Evolutionary conservation across 2,329 filamentous ascomycete genomes (phyloP), one percentile per base, ranked within the genome.

Genomic region (Xylariaceae sp.): DNA sequence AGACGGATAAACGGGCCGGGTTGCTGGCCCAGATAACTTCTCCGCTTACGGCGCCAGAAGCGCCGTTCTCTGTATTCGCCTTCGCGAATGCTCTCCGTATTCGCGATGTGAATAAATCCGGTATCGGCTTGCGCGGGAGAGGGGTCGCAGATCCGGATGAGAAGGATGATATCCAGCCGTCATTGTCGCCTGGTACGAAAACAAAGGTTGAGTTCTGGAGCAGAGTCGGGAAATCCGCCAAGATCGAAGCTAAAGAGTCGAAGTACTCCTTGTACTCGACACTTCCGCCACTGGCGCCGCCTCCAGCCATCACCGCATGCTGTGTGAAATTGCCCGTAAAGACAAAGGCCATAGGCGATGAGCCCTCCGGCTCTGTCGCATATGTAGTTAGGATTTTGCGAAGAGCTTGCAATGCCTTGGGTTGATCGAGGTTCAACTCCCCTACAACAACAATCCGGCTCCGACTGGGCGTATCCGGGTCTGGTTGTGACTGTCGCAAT

Each of bases 231-330:
- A 91, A 97, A 66, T 97, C 92, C 6, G 89, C 81, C 4, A 99
- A 81, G 1, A 90, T 82, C 1, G 87, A 86, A 2, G 94, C 93
- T 10, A 99, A 82, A 7, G 87, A 85, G 75, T 99, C 92, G 73
- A 97, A 97, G 72, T 89, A 88, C 75, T 97, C 94, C 77, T 97
- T 97, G 77, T 96, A 97, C 75, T 96, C 92, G 66, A 97, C 92
- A 73, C 90, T 93, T 44, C 90, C 90, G 18, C 88, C 87, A 49
- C 83, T 87, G 44, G 85, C 87, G 30, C 86, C 85, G 56, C 89
- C 87, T 34, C 83, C 79, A 5, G 84, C 82, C 77, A 88, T 85
- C 64, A 88, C 81, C 35, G 85, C 83, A 56, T 87, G 78, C 57
- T 80, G 78, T 15, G 83, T 82, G 67, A 99, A 97, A 73, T 94